phyloP scores from a whole-genome alignment of 2,329 filamentous ascomycete species.

The Epichloe amarillans region DNA sequence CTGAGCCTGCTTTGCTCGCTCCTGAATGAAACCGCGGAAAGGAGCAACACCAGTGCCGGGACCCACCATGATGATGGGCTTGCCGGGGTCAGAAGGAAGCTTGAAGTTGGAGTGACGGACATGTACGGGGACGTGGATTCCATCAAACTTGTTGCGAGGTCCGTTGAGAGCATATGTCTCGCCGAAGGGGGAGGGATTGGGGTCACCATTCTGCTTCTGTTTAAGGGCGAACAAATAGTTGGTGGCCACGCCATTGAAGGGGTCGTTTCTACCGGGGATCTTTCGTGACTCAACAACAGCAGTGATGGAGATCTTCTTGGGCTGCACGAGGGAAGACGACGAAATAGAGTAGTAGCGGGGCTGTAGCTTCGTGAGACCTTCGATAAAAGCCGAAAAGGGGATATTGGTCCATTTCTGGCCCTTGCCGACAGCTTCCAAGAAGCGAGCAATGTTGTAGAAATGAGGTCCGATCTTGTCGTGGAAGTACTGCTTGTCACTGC shows the following conservation, averaged over 20 bases:
- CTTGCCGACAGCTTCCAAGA: constrained; percentile 59
- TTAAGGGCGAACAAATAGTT: constrained; percentile 94
- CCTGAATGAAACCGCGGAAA: constrained; percentile 90
- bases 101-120: constrained; percentile 99
- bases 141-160: constrained; percentile 93
- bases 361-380: constrained; percentile 87
- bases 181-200: constrained; percentile 68
- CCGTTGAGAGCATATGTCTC: constrained; percentile 77
- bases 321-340: constrained; percentile 86
- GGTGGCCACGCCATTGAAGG: constrained; percentile 86
- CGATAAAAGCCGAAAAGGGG: constrained; percentile 89
- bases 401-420: constrained; percentile 69
- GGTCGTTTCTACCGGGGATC: constrained; percentile 64
- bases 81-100: constrained; percentile 84
- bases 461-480: constrained; percentile 68
- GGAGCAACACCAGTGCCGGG: constrained; percentile 94
- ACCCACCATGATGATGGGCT: constrained; percentile 91
- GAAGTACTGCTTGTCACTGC: constrained; percentile 92
- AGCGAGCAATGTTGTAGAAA: constrained; percentile 80
- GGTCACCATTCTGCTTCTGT: constrained; percentile 88
- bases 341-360: constrained; percentile 99
- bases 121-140: constrained; percentile 87
- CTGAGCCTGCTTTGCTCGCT: constrained; percentile 71
- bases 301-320: constrained; percentile 89
- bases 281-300: constrained; percentile 80